Conservation (phyloP, 1,139 yeast genomes). For the Kodamaea derodonti region DNA sequence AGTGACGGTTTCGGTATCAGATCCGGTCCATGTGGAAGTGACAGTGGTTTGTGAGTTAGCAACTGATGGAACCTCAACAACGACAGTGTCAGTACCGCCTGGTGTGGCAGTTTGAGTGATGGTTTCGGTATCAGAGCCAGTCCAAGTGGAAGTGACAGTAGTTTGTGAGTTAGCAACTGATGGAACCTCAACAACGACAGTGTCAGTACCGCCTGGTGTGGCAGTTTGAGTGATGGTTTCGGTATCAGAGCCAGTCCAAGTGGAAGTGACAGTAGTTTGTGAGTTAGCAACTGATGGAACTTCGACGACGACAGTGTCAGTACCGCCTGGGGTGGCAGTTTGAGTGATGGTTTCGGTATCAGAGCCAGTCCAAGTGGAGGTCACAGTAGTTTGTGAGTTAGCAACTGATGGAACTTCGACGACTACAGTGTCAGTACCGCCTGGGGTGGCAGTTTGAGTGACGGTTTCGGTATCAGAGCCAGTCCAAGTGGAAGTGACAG, state of each 20-base stretch:
- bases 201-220: conserved; percentile 1
- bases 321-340: conserved; percentile 1
- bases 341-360: not conserved
- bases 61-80: not conserved
- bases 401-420: not conserved
- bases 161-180: not conserved
- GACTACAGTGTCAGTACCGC: conserved; percentile 1
- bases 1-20: not conserved
- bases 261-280: not conserved
- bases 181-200: not conserved
- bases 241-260: not conserved
- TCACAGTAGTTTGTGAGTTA: not conserved
- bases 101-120: not conserved
- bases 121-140: not conserved
- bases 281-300: not conserved
- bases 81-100: not conserved
- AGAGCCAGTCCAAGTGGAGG: not conserved
- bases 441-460: not conserved
- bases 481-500: not conserved
- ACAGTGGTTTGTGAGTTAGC: not conserved
- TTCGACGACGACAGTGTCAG: not conserved
- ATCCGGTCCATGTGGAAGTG: not conserved
- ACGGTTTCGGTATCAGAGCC: not conserved
- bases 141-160: not conserved
- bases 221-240: not conserved